Percentiles rank a stretch among this genome's conserved stretches.
Evolutionary conservation across 1,284 basidiomycete genomes (phyloP).

Genomic region (Microbotryomycetes sp.): DNA sequence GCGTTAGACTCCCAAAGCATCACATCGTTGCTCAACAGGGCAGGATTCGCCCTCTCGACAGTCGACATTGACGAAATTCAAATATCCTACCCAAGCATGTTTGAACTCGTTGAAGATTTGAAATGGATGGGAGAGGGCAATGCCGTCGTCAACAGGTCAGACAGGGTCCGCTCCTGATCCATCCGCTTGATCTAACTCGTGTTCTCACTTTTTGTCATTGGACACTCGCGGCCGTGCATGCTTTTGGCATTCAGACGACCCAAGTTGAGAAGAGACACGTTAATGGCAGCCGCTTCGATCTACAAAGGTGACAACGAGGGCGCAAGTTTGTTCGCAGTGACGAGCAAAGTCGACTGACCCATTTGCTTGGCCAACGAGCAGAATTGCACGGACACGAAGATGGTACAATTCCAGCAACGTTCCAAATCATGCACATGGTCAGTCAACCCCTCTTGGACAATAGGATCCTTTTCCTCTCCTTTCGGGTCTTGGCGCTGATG

Average conservation of each 20-base stretch:
- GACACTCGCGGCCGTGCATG: conserved; percentile 2
- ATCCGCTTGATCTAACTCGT: not conserved
- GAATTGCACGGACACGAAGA: conserved; percentile 78
- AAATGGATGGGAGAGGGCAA: conserved; percentile 95
- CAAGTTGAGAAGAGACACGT: conserved; percentile 72
- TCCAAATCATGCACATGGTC: conserved; percentile 91
- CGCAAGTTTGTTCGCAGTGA: conserved; percentile 8
- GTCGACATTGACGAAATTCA: conserved; percentile 92
- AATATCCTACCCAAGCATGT: conserved; percentile 89
- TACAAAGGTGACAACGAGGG: conserved; percentile 82
- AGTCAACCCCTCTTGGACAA: conserved; percentile 32
- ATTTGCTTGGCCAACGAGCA: conserved; percentile 39
- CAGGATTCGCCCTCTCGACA: conserved; percentile 88
- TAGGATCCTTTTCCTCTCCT: not conserved
- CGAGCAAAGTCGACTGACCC: not conserved
- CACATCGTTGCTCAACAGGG: conserved; percentile 81
- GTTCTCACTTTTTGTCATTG: not conserved
- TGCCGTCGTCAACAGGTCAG: conserved; percentile 50
- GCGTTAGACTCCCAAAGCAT: conserved; percentile 43
- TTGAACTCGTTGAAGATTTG: conserved; percentile 89
- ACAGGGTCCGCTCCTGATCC: too few relatives aligned
- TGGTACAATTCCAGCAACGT: conserved; percentile 84
- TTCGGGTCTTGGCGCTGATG: not conserved
- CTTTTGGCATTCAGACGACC: conserved; percentile 57
- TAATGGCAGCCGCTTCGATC: conserved; percentile 83